Conservation (phyloP, 2,329 filamentous ascomycete species). For the Dactylellina leptospora region DNA sequence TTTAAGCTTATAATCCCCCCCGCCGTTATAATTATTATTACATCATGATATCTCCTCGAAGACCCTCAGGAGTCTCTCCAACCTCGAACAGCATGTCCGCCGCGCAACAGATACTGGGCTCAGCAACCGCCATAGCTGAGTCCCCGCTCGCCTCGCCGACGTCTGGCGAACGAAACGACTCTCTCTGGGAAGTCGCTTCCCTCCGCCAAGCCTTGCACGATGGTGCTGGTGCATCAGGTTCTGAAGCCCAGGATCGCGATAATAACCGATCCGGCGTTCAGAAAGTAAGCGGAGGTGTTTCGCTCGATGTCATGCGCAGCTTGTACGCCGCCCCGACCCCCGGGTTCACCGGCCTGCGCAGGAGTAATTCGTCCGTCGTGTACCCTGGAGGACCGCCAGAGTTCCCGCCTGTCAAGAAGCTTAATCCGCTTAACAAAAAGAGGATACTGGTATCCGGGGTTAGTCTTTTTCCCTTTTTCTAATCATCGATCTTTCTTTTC, state of each 20-base stretch:
- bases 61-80: constrained; percentile 46
- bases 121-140: constrained; percentile 30
- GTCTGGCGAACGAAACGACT: constrained; percentile 42
- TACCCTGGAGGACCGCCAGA: constrained; percentile 53
- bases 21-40: background rate
- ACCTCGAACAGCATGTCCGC: constrained; percentile 46
- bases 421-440: constrained; percentile 56
- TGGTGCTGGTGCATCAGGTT: background rate
- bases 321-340: constrained; percentile 25
- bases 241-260: constrained; percentile 7
- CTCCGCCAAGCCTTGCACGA: constrained; percentile 31
- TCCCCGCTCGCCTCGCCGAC: constrained; percentile 43
- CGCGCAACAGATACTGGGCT: constrained; percentile 42
- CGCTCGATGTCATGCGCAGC: constrained; percentile 43
- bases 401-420: constrained; percentile 55
- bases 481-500: background rate
- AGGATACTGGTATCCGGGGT: constrained; percentile 57
- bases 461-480: constrained; percentile 31
- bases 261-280: background rate
- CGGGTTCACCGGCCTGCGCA: constrained; percentile 26
- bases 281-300: constrained; percentile 28
- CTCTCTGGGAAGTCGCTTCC: constrained; percentile 37
- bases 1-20: background rate
- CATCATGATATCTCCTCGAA: constrained; percentile 51
- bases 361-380: constrained; percentile 53